Conservation (phyloP, 139 green algal genomes). For the Diplosphaera chodatii region DNA sequence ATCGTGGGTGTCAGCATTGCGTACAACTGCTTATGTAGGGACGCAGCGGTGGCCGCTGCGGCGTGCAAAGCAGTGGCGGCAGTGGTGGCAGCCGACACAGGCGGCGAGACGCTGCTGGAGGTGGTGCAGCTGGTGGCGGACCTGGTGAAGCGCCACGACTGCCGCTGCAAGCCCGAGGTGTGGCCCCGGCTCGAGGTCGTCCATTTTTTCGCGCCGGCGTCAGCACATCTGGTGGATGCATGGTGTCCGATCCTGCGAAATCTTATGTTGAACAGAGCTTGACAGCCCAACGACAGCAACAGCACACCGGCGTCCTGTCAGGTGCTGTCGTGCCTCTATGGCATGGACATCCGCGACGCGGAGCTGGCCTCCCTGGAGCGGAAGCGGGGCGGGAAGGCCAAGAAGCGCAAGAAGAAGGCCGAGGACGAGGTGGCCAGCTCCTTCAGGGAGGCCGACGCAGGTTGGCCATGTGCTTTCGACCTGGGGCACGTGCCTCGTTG, state of each 20-base stretch:
- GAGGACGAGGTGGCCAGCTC: conserved; percentile 42
- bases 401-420: conserved; percentile 26
- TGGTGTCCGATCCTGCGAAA: no score
- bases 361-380: background rate
- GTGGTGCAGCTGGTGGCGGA: conserved; percentile 88
- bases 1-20: no score
- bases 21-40: no score
- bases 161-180: conserved; percentile 37
- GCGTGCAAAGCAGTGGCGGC: conserved; percentile 27
- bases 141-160: conserved; percentile 63
- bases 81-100: conserved; percentile 27
- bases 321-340: conserved; percentile 9
- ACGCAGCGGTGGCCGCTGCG: conserved; percentile 15
- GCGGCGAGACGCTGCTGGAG: conserved; percentile 38
- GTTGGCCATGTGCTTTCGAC: no score
- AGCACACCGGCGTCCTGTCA: no score
- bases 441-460: conserved; percentile 57
- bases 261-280: no score
- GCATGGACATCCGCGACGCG: conserved; percentile 16
- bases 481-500: no score
- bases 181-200: no score
- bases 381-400: conserved; percentile 13
- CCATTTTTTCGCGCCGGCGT: no score
- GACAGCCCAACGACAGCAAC: no score
- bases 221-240: no score